Percentiles rank a stretch among this genome's conserved stretches.
Evolutionary conservation across 208 protist genomes (phyloP).

Genomic region (Crithidia bombi): DNA sequence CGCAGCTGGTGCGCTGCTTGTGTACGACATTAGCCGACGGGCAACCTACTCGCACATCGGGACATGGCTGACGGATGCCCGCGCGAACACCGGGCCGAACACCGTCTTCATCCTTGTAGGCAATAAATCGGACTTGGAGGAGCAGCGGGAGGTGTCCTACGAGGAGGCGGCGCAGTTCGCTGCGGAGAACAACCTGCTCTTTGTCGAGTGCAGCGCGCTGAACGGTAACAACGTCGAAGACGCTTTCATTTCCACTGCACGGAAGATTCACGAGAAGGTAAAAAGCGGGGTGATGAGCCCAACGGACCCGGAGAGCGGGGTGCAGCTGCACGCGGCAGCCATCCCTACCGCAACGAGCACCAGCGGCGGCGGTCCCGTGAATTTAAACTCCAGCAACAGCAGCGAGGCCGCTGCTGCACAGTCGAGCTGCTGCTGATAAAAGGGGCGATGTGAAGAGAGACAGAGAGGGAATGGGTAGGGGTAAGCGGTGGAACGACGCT

Average conservation of each 20-base stretch:
- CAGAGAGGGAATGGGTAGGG: slow-evolving; percentile 11
- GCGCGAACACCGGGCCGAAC: slow-evolving; percentile 84
- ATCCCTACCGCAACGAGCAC: slow-evolving; percentile 32
- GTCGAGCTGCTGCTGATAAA: slow-evolving; percentile 21
- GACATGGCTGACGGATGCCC: slow-evolving; percentile 96
- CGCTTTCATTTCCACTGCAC: slow-evolving; percentile 92
- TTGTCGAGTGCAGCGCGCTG: slow-evolving; percentile 94
- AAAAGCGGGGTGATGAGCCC: slow-evolving; percentile 90
- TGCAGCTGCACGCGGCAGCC: slow-evolving; percentile 73
- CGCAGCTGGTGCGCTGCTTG: slow-evolving; percentile 95
- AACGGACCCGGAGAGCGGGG: slow-evolving; percentile 75
- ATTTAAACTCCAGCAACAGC: slow-evolving; percentile 10
- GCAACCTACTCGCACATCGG: slow-evolving; percentile 86
- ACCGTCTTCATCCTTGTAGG: slow-evolving; percentile 93
- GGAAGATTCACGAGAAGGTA: slow-evolving; percentile 95
- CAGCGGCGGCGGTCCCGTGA: slow-evolving; percentile 14
- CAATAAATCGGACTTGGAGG: slow-evolving; percentile 96
- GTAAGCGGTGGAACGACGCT: no score
- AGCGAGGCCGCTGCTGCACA: slow-evolving; percentile 8
- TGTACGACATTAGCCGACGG: slow-evolving; percentile 96
- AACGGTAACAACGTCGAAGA: slow-evolving; percentile 95
- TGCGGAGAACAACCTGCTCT: slow-evolving; percentile 95
- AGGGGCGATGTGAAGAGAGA: background rate
- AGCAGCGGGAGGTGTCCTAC: slow-evolving; percentile 95
- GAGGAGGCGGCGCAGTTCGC: slow-evolving; percentile 96